Evolutionary conservation across 352 stramenopile genomes (phyloP).

Genomic region (Globisporangium cederbergense): DNA sequence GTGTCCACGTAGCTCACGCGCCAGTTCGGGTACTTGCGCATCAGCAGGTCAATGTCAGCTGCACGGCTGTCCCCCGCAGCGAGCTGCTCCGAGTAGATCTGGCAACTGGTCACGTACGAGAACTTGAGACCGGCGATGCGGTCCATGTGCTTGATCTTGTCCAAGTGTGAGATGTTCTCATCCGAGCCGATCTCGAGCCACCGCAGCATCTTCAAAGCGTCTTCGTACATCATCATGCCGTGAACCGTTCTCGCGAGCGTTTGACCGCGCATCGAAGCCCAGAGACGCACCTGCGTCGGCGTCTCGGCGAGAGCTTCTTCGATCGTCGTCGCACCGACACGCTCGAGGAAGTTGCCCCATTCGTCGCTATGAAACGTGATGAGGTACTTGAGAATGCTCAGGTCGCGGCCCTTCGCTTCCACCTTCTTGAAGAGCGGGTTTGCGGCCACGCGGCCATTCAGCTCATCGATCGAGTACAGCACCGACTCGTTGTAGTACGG

Average conservation of each 20-base stretch:
- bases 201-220: slow-evolving; percentile 85
- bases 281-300: slow-evolving; percentile 81
- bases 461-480: slow-evolving; percentile 79
- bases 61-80: slow-evolving; percentile 63
- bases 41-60: slow-evolving; percentile 97
- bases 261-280: slow-evolving; percentile 84
- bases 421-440: slow-evolving; percentile 87
- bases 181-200: slow-evolving; percentile 88
- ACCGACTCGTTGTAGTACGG: slow-evolving; percentile 90
- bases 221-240: slow-evolving; percentile 90
- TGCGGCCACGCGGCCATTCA: slow-evolving; percentile 76
- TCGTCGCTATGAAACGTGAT: slow-evolving; percentile 87
- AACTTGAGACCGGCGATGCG: slow-evolving; percentile 86
- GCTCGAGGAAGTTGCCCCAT: slow-evolving; percentile 87
- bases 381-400: slow-evolving; percentile 89
- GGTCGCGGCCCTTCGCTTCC: slow-evolving; percentile 75
- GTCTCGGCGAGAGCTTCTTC: slow-evolving; percentile 78
- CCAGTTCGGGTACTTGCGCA: slow-evolving; percentile 95
- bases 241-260: slow-evolving; percentile 85
- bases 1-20: slow-evolving; percentile 89
- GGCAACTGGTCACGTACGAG: slow-evolving; percentile 87
- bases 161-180: slow-evolving; percentile 75
- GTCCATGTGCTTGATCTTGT: slow-evolving; percentile 90
- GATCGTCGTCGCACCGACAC: slow-evolving; percentile 67
- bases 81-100: slow-evolving; percentile 86